phyloP scores from a whole-genome alignment of 805 yeast species.

The Pichia rugopelliculosa region DNA sequence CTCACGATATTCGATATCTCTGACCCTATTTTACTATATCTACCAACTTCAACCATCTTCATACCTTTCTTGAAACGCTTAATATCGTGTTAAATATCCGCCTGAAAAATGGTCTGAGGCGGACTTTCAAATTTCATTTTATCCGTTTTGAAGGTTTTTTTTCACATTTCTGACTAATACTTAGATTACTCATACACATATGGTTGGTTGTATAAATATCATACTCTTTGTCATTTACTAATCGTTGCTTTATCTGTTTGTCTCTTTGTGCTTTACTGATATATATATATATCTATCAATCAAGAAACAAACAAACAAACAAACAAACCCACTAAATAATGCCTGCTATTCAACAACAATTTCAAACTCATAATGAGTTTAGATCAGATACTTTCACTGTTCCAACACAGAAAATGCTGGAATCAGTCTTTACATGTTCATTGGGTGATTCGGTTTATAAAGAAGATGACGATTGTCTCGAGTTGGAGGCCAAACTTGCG shows the following conservation, averaged over 20 bases:
- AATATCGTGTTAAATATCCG: neutral
- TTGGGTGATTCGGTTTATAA: constrained; percentile 86
- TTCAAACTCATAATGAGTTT: constrained; percentile 38
- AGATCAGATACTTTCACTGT: constrained; percentile 87
- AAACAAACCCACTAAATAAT: neutral
- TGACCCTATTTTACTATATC: neutral
- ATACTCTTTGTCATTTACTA: neutral
- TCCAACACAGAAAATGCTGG: constrained; percentile 68
- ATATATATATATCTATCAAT: too few species aligned
- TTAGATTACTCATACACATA: neutral
- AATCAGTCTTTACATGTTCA: constrained; percentile 49
- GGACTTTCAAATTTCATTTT: neutral
- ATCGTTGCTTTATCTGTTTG: neutral
- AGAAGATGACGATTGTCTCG: constrained; percentile 68
- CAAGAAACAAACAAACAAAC: too few species aligned
- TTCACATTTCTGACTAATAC: neutral
- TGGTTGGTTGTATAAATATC: neutral
- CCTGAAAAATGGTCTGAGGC: neutral
- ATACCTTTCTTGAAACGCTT: neutral
- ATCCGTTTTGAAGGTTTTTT: neutral
- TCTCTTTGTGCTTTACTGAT: too few species aligned
- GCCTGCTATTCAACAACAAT: neutral
- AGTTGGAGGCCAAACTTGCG: constrained; percentile 58
- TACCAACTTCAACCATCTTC: neutral
- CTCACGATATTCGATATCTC: neutral